Evolutionary conservation across 139 green algal species (phyloP), one percentile per base, ranked within the genome.

Genomic region (Limnomonas spitsbergensis): DNA sequence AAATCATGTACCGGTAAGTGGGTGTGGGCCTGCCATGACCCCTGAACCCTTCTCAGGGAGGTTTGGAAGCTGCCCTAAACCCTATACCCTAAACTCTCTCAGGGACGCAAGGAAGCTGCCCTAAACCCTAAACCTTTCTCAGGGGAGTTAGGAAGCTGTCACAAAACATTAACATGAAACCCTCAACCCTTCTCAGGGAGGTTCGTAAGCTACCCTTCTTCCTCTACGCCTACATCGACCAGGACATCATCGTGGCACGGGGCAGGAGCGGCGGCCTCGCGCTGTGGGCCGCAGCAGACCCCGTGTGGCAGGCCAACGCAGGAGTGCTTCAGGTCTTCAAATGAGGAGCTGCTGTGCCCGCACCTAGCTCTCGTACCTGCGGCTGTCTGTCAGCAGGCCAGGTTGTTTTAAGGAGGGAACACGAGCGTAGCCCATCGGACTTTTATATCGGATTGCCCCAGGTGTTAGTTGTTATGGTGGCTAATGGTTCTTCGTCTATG

Each of bases 181-280:
- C n/a, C n/a, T n/a, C n/a, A n/a, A n/a, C n/a, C n/a, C n/a, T n/a
- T 40, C 52, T 36, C 76, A 89, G 85, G 82, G 80, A 79, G 36
- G 38, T 56, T 67, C 86, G 85, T 78, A 78, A 80, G 82, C 80
- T 90, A 38, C 86, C 86, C 0, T 91, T 91, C 75, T 91, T 91
- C 78, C 42, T 88, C 20, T 89, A 88, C 36, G 72, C 78, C 20
- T 87, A 87, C 36, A 74, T 81, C 29, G 84, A 86, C 24, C 67
- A 83, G 1, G 75, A 83, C 74, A 82, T 87, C 26, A 70, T 87
- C 1, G 82, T 81, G 9, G 82, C 69, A 24, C 36, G 84, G 2
- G 80, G 84, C 14, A 69, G 75, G 3, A 75, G 69, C 6, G 86
- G 86, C 2, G 86, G 86, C 6, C 75, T 90, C 40, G 86, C 86